Conservation (phyloP, 345 rosid genomes). For the Eucalyptus polybractea region DNA sequence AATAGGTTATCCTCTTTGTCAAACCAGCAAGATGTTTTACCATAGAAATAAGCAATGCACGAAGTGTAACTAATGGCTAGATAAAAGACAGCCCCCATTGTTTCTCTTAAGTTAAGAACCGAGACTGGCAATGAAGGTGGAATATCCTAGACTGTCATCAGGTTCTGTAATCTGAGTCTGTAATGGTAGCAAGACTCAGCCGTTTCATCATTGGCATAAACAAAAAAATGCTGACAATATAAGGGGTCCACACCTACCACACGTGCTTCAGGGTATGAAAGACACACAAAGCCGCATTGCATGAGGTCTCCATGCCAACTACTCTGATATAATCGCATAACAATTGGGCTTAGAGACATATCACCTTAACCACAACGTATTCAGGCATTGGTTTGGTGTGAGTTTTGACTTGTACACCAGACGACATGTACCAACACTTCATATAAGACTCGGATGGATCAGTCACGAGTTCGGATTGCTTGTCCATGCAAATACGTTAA, state of each 20-base stretch:
- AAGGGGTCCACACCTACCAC: neutral
- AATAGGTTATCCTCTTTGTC: slow-evolving; percentile 14
- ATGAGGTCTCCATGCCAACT: neutral
- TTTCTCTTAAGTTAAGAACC: neutral
- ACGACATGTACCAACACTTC: neutral
- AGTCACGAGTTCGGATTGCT: neutral
- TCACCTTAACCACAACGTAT: neutral
- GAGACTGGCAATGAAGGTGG: neutral
- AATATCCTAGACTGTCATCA: neutral
- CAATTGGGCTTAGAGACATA: neutral
- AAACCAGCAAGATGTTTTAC: neutral
- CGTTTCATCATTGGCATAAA: neutral
- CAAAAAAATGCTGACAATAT: neutral
- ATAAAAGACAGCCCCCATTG: neutral
- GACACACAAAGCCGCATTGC: neutral
- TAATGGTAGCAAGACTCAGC: neutral
- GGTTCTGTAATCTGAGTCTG: neutral
- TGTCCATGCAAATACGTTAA: neutral
- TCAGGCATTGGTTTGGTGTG: neutral
- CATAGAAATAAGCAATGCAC: neutral
- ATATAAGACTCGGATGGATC: neutral
- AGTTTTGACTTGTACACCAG: neutral
- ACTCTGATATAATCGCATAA: neutral
- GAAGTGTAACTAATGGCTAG: neutral
- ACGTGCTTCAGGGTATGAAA: neutral